Evolutionary conservation across 768 basidiomycete genomes (phyloP), one percentile per base, ranked within the genome.

Genomic region (Boletus edulis): DNA sequence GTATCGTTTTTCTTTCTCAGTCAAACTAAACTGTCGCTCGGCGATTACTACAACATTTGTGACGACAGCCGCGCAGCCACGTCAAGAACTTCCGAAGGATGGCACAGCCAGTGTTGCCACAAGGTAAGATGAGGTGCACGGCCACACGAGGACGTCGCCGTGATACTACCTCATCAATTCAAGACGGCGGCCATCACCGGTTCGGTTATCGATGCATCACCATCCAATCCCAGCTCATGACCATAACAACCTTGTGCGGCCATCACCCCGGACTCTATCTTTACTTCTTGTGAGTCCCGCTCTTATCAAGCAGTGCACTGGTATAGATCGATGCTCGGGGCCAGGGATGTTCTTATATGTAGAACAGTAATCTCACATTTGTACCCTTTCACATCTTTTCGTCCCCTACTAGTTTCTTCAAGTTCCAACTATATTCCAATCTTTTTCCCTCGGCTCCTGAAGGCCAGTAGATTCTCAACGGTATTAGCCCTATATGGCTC

Each of bases 281-380:
- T 48, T 44, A 5, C 40, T 13, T 55, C 24, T 43, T 6, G 34
- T 51, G 39, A 44, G 43, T 56, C 40, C 24, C 35, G 17, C 24
- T 51, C 20, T n/a, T 34, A 31, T 48, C 31, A 20, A 63, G 49
- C 38, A 29, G 20, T 35, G 51, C 58, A 55, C 56, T 20, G 60
- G 57, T 39, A 51, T 37, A 12, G 15, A 6, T 44, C 50, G 31
- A 54, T 49, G 51, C 46, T 51, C 40, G 34, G 49, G 18, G 7
- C 15, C 27, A 43, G 44, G 31, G 27, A 31, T 10, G 2, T 43
- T 42, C 24, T 55, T 65, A 63, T 64, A 53, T 35, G 52, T 24
- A 42, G 31, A 14, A n/a, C 18, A 10, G 31, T n/a, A 51, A 34
- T 59, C 51, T 37, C 60, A 52, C 55, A 39, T 29, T 29, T 9